These are phyloP conservation scores for Cladosporium austrohemisphaericum DNA, from an alignment of 2,329 filamentous ascomycete genomes.

Conservation along the genomic window DNA sequence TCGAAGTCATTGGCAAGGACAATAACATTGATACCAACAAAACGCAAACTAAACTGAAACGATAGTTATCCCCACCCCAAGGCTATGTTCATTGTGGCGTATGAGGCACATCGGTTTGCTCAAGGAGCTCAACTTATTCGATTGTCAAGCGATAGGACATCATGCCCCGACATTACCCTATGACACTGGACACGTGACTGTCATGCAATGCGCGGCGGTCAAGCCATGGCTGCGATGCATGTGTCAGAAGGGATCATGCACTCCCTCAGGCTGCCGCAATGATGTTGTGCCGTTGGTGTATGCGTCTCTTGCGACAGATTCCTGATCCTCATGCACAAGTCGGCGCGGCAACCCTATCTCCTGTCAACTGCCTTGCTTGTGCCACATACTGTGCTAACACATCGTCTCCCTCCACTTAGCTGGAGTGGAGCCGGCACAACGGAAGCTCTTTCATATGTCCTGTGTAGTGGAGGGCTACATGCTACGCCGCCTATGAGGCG, in stretches of 20 bases:
- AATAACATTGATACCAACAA: too few relatives aligned
- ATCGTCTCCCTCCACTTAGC: too few relatives aligned
- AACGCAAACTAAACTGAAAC: not conserved
- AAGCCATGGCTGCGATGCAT: too few relatives aligned
- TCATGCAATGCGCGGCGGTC: conserved; percentile 10
- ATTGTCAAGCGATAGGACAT: conserved; percentile 3
- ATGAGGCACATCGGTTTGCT: too few relatives aligned
- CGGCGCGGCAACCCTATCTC: not conserved
- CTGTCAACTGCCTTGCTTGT: too few relatives aligned
- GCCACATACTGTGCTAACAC: too few relatives aligned
- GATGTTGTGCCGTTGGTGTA: not conserved
- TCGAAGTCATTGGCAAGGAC: too few relatives aligned
- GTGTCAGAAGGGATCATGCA: not conserved
- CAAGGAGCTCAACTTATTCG: too few relatives aligned
- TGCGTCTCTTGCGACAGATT: not conserved
- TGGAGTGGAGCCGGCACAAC: too few relatives aligned
- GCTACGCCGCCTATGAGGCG: too few relatives aligned
- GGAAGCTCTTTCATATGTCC: too few relatives aligned
- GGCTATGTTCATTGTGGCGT: not conserved
- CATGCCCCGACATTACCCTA: not conserved
- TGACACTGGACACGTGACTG: conserved; percentile 1
- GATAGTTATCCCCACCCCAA: not conserved
- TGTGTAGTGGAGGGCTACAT: too few relatives aligned
- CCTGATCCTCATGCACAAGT: not conserved
- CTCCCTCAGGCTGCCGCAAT: not conserved